Evolutionary conservation across 108 stramenopile genomes (phyloP).

Genomic region (Mayamaea pseudoterrestris): DNA sequence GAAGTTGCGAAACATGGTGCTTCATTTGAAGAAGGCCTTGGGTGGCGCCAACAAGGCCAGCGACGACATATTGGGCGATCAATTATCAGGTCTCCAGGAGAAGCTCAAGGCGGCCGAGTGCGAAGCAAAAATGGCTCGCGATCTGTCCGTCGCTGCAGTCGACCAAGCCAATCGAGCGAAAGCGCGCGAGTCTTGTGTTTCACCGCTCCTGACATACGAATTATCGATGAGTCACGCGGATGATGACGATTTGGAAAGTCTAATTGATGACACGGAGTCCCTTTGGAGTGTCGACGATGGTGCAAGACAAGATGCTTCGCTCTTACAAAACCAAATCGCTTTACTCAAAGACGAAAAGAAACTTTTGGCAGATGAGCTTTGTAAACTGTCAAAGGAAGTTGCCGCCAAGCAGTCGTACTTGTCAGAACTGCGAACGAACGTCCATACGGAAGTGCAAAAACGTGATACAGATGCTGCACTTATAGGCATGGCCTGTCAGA

Average conservation of each 20-base stretch:
- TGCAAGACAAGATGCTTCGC: neutral
- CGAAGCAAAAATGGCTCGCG: neutral
- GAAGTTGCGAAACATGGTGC: neutral
- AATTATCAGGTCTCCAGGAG: neutral
- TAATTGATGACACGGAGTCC: neutral
- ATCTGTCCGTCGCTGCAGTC: neutral
- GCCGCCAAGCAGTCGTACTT: neutral
- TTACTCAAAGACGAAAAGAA: too few species aligned
- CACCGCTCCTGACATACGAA: neutral
- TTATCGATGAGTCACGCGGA: neutral
- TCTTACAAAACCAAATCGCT: too few species aligned
- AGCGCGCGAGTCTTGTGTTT: neutral
- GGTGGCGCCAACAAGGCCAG: neutral
- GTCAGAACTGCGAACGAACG: neutral
- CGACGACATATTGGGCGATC: neutral
- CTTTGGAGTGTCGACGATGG: neutral
- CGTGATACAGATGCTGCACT: neutral
- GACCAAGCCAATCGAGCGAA: too few species aligned
- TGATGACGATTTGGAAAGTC: neutral
- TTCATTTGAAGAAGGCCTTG: neutral
- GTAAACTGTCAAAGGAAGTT: neutral
- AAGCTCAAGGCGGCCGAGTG: neutral
- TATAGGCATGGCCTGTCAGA: too few species aligned
- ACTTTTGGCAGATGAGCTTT: too few species aligned
- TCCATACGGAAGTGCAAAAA: neutral